These are phyloP conservation scores for Leucosporidium creatinivorum DNA, from an alignment of 768 basidiomycete species.

Conservation along the genomic window DNA sequence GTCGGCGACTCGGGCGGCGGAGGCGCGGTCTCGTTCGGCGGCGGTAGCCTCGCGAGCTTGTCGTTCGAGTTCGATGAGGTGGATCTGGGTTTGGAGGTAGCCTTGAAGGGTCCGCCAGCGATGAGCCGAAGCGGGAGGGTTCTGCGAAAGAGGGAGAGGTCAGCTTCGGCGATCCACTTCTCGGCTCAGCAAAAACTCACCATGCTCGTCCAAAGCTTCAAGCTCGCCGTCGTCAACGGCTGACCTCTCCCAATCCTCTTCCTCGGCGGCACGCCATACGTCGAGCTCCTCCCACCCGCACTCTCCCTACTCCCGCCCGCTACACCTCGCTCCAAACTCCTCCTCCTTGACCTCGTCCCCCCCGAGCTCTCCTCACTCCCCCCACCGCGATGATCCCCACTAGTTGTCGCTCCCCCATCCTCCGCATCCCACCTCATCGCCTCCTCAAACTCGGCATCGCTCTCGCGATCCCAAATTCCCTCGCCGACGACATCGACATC, in stretches of 20 bases:
- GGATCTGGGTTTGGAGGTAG: slow-evolving; percentile 75
- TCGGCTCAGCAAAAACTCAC: slow-evolving; percentile 40
- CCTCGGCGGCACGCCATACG: slow-evolving; percentile 31
- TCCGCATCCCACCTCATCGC: slow-evolving; percentile 63
- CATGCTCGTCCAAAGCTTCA: slow-evolving; percentile 48
- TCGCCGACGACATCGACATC: slow-evolving; percentile 81
- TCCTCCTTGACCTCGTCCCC: neutral
- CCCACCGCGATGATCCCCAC: neutral
- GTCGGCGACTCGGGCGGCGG: slow-evolving; percentile 40
- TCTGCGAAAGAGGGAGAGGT: slow-evolving; percentile 48
- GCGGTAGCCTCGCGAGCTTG: slow-evolving; percentile 67
- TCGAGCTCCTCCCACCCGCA: slow-evolving; percentile 9
- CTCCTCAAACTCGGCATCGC: slow-evolving; percentile 74
- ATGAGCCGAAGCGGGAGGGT: slow-evolving; percentile 79
- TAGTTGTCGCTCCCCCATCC: slow-evolving; percentile 42
- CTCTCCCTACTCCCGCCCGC: slow-evolving; percentile 21
- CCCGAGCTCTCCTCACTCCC: slow-evolving; percentile 13
- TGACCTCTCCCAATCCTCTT: slow-evolving; percentile 37
- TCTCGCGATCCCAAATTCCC: slow-evolving; percentile 85
- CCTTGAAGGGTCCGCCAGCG: slow-evolving; percentile 70
- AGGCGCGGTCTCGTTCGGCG: slow-evolving; percentile 51
- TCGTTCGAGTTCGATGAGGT: slow-evolving; percentile 72
- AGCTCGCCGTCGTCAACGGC: slow-evolving; percentile 39
- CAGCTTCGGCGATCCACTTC: neutral
- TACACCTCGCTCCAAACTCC: slow-evolving; percentile 28